phyloP scores from a whole-genome alignment of 495 filamentous ascomycete species.

The Neurospora sp. region DNA sequence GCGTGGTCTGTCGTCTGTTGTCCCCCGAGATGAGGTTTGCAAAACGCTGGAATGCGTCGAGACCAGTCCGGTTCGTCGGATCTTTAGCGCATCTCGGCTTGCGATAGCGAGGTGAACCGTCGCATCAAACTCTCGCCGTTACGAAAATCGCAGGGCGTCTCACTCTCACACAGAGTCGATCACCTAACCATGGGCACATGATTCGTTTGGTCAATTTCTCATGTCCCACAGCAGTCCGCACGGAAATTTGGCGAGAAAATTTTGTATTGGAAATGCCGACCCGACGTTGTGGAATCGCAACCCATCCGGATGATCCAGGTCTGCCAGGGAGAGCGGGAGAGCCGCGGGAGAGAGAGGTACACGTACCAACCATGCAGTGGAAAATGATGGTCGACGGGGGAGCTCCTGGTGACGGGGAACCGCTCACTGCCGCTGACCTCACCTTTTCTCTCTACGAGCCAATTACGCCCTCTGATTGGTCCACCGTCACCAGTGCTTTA shows the following conservation, averaged over 20 bases:
- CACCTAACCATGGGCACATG: not conserved
- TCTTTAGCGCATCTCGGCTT: not conserved
- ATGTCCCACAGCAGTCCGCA: not conserved
- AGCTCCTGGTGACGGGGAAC: not conserved
- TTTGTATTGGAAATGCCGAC: not conserved
- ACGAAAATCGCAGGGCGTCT: not conserved
- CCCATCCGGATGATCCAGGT: not conserved
- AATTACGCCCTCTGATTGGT: not conserved
- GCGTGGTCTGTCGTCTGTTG: not conserved
- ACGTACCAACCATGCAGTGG: not conserved
- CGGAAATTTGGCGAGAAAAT: not conserved
- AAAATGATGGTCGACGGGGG: not conserved
- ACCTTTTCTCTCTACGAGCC: not conserved
- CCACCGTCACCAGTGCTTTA: not conserved
- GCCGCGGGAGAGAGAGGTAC: not conserved
- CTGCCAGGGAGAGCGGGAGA: not conserved
- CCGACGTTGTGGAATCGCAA: not conserved
- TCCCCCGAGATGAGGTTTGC: not conserved
- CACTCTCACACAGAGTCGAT: not conserved
- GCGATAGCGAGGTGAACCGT: not conserved
- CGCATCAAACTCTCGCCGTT: not conserved
- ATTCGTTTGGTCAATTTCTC: not conserved
- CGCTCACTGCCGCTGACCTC: not conserved
- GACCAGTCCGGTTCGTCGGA: not conserved
- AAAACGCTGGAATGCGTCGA: not conserved